Evolutionary conservation across 495 filamentous ascomycete species (phyloP), one percentile per base, ranked within the genome.

Genomic region (Parmelia sp.): DNA sequence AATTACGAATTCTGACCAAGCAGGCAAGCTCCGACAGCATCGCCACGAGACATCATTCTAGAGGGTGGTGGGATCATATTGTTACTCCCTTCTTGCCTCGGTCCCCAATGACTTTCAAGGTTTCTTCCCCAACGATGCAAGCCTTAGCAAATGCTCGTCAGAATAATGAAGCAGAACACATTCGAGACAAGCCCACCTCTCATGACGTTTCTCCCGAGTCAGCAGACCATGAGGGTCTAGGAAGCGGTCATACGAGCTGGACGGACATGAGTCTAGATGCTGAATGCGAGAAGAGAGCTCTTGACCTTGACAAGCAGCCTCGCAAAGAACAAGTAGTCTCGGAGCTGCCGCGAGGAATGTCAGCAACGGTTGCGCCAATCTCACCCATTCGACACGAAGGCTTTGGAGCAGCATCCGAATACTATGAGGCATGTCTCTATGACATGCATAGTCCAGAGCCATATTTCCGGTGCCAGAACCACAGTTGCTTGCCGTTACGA

Each of bases 11-110:
- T 21, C 44, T 71, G 15, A 63, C 62, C 23, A 69, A 67, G 42
- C 44, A 62, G 8, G 61, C 47, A 19, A 69, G 66, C 59, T 63
- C 57, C 49, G 72, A 76, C 42, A 81, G 78, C 15, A 73, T 82
- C 45, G 70, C 75, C 9, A 82, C 82, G 45, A 81, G 84, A 53
- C 80, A 82, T 15, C 77, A 82, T 42, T 91, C 90, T 6, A 81
- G 84, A 42, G 90, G 90, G 15, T 96, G 92, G 92, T 96, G 92
- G 92, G 92, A 90, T 65, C 82, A 88, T 64, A 82, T 96, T 49
- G 86, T 87, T 3, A 91, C 91, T 1, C 92, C 92, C 0, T 87
- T 96, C 62, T 70, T 85, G 47, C 75, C 79, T 69, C 74, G 62
- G 78, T 82, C 66, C 78, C 76, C 47, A 70, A 71, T 59, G 69